phyloP scores from a whole-genome alignment of 1,284 basidiomycete genomes.

The Ganoderma sp. region DNA sequence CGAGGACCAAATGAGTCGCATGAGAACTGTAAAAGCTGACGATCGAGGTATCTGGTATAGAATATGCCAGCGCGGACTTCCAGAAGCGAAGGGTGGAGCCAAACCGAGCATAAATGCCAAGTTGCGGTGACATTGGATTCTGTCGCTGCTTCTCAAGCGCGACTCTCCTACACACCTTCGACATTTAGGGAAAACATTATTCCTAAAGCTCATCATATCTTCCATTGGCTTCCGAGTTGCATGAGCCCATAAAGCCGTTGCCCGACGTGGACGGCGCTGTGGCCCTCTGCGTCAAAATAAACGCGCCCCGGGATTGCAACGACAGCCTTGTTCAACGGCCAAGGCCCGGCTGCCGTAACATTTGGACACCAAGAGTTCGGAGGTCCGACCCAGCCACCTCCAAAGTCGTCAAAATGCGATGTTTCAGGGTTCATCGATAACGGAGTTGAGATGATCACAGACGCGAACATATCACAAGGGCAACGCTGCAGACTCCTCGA shows the following conservation, averaged over 20 bases:
- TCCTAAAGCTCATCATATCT: too few species aligned
- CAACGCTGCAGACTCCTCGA: background rate
- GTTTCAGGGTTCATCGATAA: background rate
- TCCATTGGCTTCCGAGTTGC: too few species aligned
- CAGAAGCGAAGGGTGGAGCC: background rate
- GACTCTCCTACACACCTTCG: too few species aligned
- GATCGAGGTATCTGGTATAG: background rate
- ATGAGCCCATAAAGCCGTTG: too few species aligned
- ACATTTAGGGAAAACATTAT: too few species aligned
- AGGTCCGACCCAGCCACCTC: too few species aligned
- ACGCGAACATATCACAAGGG: background rate
- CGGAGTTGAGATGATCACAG: background rate
- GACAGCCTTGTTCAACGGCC: conserved; percentile 77
- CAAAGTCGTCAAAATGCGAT: too few species aligned
- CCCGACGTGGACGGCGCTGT: too few species aligned
- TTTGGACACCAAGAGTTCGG: too few species aligned
- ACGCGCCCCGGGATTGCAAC: conserved; percentile 40
- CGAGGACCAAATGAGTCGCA: background rate
- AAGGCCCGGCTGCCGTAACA: conserved; percentile 70
- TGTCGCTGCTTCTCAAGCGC: too few species aligned
- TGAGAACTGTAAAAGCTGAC: background rate
- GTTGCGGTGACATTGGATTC: too few species aligned
- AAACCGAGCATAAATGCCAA: background rate
- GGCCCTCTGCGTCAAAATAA: too few species aligned
- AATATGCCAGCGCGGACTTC: background rate